These are phyloP conservation scores for Coccomyxa sp. DNA, from an alignment of 139 green algal genomes.

Conservation along the genomic window DNA sequence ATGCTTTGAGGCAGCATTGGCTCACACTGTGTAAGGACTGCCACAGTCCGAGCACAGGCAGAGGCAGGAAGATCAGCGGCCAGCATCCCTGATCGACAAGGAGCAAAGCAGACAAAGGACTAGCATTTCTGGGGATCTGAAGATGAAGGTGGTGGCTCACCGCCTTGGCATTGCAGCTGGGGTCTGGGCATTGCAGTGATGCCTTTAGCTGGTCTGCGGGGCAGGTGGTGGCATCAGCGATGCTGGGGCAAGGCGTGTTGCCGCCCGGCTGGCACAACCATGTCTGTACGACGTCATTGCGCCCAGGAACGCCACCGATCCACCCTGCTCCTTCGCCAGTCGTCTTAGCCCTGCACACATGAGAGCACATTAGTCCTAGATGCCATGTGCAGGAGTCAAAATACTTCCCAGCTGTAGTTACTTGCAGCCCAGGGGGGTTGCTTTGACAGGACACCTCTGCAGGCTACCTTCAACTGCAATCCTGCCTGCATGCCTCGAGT, in stretches of 20 bases:
- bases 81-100: too few species aligned
- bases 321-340: background rate
- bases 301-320: background rate
- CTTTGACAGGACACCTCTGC: too few species aligned
- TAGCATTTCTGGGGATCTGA: too few species aligned
- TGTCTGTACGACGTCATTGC: background rate
- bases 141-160: background rate
- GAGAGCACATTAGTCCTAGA: background rate
- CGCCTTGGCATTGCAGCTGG: background rate
- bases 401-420: background rate
- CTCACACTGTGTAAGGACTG: too few species aligned
- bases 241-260: background rate
- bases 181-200: background rate
- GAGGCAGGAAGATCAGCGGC: too few species aligned
- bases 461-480: too few species aligned
- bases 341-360: background rate
- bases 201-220: background rate
- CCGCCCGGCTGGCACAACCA: slow-evolving; percentile 1
- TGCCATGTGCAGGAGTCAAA: background rate
- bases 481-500: too few species aligned
- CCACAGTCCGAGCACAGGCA: too few species aligned
- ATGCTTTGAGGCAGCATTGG: too few species aligned
- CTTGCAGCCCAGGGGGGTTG: background rate
- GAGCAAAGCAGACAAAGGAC: too few species aligned
- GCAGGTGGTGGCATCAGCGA: background rate